Base-by-base conservation (phyloP, 768 basidiomycete species). In the Mycena haematopus region DNA sequence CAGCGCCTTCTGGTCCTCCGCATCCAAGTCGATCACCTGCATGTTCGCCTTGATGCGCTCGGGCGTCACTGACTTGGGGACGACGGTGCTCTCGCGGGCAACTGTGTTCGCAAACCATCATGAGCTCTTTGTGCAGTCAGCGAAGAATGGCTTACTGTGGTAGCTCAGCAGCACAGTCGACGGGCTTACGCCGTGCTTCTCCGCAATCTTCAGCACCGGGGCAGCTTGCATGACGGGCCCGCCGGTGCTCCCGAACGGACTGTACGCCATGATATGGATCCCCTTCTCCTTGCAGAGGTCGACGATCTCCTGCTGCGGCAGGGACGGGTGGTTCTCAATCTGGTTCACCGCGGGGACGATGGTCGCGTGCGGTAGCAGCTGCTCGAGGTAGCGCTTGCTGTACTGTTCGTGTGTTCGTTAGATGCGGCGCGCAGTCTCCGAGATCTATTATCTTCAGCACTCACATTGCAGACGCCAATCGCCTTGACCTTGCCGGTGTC, bases 231-330 rank as follows among this genome's bases (percentile, higher is more conserved):
- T 22, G 44, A 45, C 8, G 21, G 44, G 44, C 8, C 44, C 44
- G 22, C 44, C 44, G n/a, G 44, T 45, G 22, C 44, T 45, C 21
- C 44, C 44, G 10, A 45, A 10, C 44, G 44, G 44, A 10, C 44
- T 45, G 22, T 45, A 45, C 44, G 44, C 44, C 44, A 45, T 45
- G 44, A 45, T 45, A 10, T 45, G 44, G 22, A 45, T 45, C 21
- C 44, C 44, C 22, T 45, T 45, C 44, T 45, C 44, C 22, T 45
- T 45, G 44, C 44, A 45, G 44, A 45, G 44, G 44, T 45, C 44
- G 21, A 45, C 44, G 11, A 45, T 45, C 22, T 45, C 44, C 44
- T 45, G 44, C 44, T 45, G 44, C 44, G 44, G 44, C 21, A 45
- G 44, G 1, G 44, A 22, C 21, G 44, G 44, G 44, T 45, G 44